Evolutionary conservation across 257 asterid genomes (phyloP).

Genomic region (Solanum microdontum): DNA sequence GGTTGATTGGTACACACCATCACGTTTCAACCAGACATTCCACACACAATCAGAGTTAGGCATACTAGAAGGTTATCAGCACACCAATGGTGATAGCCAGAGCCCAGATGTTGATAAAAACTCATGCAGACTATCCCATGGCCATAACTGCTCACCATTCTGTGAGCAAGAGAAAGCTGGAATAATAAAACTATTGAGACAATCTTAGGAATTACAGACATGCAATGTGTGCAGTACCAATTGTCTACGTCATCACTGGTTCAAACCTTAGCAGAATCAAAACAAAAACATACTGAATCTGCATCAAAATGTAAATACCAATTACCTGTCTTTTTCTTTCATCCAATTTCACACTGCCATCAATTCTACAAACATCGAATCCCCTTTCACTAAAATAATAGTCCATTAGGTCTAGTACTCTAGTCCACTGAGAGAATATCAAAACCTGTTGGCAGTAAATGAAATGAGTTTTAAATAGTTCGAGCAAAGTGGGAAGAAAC

Average conservation of each 20-base stretch:
- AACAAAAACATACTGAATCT: background rate
- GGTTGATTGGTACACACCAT: background rate
- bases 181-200: background rate
- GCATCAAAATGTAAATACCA: background rate
- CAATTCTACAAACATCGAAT: constrained; percentile 77
- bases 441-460: constrained; percentile 44
- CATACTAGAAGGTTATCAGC: background rate
- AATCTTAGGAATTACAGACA: background rate
- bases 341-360: constrained; percentile 70
- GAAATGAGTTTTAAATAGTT: background rate
- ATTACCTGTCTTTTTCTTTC: constrained; percentile 76
- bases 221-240: background rate
- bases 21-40: background rate
- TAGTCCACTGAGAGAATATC: constrained; percentile 98
- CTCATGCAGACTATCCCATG: background rate
- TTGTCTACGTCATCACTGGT: background rate
- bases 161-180: background rate
- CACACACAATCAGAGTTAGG: background rate
- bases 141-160: background rate
- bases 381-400: constrained; percentile 87
- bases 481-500: background rate
- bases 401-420: constrained; percentile 84
- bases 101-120: background rate
- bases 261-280: background rate
- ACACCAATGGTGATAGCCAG: background rate